Evolutionary conservation across 2,329 filamentous ascomycete genomes (phyloP).

Genomic region (Penicillium sp.): DNA sequence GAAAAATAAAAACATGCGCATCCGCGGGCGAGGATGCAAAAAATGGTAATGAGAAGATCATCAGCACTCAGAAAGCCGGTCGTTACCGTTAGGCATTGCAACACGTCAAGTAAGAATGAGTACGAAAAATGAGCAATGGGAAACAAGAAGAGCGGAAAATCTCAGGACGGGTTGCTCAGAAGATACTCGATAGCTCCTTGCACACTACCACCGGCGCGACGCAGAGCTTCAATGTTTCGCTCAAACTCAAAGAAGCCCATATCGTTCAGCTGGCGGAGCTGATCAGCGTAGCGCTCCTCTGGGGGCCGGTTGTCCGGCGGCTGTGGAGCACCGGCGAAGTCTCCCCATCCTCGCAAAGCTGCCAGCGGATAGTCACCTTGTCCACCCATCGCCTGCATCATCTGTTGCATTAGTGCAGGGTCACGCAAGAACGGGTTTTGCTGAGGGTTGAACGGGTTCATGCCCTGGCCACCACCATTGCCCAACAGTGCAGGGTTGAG

Average conservation of each 20-base stretch:
- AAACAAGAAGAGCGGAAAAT: background rate
- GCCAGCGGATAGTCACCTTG: conserved; percentile 41
- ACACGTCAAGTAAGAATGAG: conserved; percentile 4
- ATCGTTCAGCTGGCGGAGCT: conserved; percentile 89
- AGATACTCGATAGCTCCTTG: conserved; percentile 62
- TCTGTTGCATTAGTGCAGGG: conserved; percentile 53
- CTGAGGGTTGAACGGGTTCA: conserved; percentile 45
- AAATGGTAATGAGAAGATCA: conserved; percentile 8
- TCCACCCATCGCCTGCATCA: conserved; percentile 50
- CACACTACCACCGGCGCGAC: conserved; percentile 86
- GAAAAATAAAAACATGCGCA: conserved; percentile 1
- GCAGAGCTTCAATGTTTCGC: conserved; percentile 78
- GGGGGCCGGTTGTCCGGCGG: conserved; percentile 80
- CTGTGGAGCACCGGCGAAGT: conserved; percentile 40
- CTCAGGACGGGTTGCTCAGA: conserved; percentile 32
- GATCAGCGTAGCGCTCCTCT: conserved; percentile 86
- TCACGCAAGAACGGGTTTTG: conserved; percentile 56
- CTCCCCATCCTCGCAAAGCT: conserved; percentile 52
- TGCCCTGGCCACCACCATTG: conserved; percentile 34
- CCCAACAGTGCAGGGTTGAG: conserved; percentile 48
- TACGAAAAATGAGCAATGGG: background rate
- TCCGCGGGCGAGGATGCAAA: conserved; percentile 3
- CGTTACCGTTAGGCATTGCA: conserved; percentile 9
- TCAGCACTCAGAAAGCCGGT: conserved; percentile 5
- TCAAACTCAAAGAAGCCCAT: conserved; percentile 99